Evolutionary conservation across 1,284 basidiomycete species (phyloP), one percentile per base, ranked within the genome.

Genomic region (Cronartium quercuum): DNA sequence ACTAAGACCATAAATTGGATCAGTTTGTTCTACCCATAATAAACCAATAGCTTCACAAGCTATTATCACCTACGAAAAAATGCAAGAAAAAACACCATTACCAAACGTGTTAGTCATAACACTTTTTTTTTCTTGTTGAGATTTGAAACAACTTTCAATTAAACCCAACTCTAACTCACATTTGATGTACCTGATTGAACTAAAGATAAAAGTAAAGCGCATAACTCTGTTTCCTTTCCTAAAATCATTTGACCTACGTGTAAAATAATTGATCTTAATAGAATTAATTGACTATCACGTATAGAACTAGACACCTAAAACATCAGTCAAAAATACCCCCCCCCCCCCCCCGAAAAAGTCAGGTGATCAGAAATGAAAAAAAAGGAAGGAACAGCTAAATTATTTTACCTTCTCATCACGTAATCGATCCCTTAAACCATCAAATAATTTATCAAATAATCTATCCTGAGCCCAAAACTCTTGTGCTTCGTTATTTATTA

Each of bases 1-100:
- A 37, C 73, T 75, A 37, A 75, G 42, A 35, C 73, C 73, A 57
- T 75, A 75, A 57, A 75, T 58, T 24, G 73, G 65, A 67, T 75
- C 73, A 47, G 64, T 75, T 37, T 57, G 65, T 63, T 67, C 65
- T 24, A 64, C 73, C 73, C 73, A 75, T 38, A 75, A 62, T 9
- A 64, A 61, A 37, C 65, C 73, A 38, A 75, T 40, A 13, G 73
- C 64, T 68, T 75, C 73, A 10, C 60, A 64, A 51, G 73, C 73
- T 47, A 75, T 67, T 18, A 62, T 67, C 13, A 75, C 55, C 73
- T 75, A 62, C 15, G 62, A 5, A 58, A 51, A 38, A 34, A 21
- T 9, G 18, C 9, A 44, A 44, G 18, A 44, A 9, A 9, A 44
- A 44, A 9, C 42, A 44, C 42, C 42, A 44, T 44, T 9, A 9